These are phyloP conservation scores for Penicillium sp. DNA, from an alignment of 2,329 filamentous ascomycete genomes.

Conservation along the genomic window DNA sequence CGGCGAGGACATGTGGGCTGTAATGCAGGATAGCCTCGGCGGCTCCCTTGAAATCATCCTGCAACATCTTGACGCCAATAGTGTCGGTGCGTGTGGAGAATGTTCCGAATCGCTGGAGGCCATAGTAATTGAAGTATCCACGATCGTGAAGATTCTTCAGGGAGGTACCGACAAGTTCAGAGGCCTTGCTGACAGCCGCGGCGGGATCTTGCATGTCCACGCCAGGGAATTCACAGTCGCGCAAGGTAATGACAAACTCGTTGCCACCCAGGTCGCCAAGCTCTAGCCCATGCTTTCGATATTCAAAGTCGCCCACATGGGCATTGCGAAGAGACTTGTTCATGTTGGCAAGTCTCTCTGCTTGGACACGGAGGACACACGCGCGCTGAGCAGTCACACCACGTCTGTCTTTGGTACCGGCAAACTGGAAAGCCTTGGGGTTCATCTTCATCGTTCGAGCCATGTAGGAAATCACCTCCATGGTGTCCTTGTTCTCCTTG, in stretches of 20 bases:
- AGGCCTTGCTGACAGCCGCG: slow-evolving; percentile 38
- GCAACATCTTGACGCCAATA: slow-evolving; percentile 75
- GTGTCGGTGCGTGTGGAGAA: slow-evolving; percentile 79
- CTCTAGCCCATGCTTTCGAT: slow-evolving; percentile 64
- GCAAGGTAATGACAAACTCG: slow-evolving; percentile 85
- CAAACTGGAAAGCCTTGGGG: slow-evolving; percentile 67
- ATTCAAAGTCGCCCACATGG: slow-evolving; percentile 71
- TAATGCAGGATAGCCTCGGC: slow-evolving; percentile 72
- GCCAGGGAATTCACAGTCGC: slow-evolving; percentile 66
- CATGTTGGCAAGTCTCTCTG: slow-evolving; percentile 59
- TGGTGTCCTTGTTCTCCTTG: slow-evolving; percentile 96
- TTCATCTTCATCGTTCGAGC: slow-evolving; percentile 65
- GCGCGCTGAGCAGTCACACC: slow-evolving; percentile 80
- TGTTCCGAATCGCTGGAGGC: slow-evolving; percentile 92
- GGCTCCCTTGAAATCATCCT: slow-evolving; percentile 73
- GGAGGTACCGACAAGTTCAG: slow-evolving; percentile 48
- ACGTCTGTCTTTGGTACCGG: slow-evolving; percentile 85
- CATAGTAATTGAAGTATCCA: slow-evolving; percentile 97
- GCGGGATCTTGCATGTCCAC: slow-evolving; percentile 41
- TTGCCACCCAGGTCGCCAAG: slow-evolving; percentile 84
- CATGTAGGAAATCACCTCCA: slow-evolving; percentile 78
- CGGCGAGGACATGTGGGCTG: slow-evolving; percentile 56
- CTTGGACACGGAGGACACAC: slow-evolving; percentile 57
- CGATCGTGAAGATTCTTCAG: slow-evolving; percentile 62
- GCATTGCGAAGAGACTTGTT: slow-evolving; percentile 57